Evolutionary conservation across 2,329 filamentous ascomycete genomes (phyloP), one percentile per base, ranked within the genome.

Genomic region (Sphaerulina musiva): DNA sequence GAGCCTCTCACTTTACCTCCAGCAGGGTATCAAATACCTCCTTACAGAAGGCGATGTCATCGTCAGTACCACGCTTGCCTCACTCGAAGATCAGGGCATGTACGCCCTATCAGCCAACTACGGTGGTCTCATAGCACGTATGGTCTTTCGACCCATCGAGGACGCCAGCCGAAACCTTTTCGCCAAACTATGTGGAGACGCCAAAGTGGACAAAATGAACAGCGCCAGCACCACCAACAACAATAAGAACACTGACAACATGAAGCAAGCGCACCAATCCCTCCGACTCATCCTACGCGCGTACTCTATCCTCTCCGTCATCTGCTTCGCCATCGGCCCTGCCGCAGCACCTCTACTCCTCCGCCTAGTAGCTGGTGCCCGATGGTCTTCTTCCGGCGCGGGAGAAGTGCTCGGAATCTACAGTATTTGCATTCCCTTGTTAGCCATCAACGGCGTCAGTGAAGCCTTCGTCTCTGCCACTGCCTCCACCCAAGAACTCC

Each of bases 61-160:
- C 62, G 82, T 97, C 47, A 85, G 98, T 59, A 85, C 87, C 12
- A 74, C 84, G 10, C 78, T 97, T 54, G 85, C 91, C 6, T 83
- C 84, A 0, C 80, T 93, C 1, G 77, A 82, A 41, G 86, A 91
- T 4, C 93, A 97, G 73, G 93, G 93, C 11, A 84, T 89, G 36
- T 98, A 97, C 67, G 89, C 91, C 0, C 79, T 98, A 4, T 93
- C 92, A 49, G 90, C 90, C 64, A 98, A 97, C 71, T 98, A 78
- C 69, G 93, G 93, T 20, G 88, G 91, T 2, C 80, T 98, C 0
- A 75, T 95, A 29, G 93, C 93, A 0, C 82, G 93, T 2, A 82
- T 97, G 59, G 75, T 98, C 48, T 92, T 98, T 69, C 93, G 97
- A 66, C 95, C 93, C 6, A 83, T 98, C 56, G 93, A 98, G 71